phyloP scores from a whole-genome alignment of 176 grass and related monocot genomes.

The Aechmea fasciata region DNA sequence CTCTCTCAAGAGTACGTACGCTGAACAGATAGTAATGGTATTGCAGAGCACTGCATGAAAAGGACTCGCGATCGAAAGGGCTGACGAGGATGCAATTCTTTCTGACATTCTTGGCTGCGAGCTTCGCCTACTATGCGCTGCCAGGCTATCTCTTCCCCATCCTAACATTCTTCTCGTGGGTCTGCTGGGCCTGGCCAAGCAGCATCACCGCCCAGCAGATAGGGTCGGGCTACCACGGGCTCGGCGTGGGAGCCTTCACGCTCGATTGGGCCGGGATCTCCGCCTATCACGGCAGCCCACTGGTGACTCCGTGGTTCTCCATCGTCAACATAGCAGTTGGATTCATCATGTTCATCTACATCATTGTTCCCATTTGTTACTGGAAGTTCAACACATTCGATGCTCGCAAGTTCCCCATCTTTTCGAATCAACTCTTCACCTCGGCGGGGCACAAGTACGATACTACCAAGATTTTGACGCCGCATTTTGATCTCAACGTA shows the following conservation, averaged over 20 bases:
- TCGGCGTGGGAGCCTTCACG: slow-evolving; percentile 81
- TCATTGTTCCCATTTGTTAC: slow-evolving; percentile 88
- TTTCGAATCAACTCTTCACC: slow-evolving; percentile 97
- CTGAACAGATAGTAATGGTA: neutral
- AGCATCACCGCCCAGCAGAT: slow-evolving; percentile 94
- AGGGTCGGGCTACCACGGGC: slow-evolving; percentile 83
- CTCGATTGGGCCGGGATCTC: slow-evolving; percentile 97
- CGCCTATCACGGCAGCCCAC: slow-evolving; percentile 88
- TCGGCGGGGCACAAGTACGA: slow-evolving; percentile 62
- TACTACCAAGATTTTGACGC: slow-evolving; percentile 81
- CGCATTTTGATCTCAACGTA: slow-evolving; percentile 69
- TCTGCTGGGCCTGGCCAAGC: slow-evolving; percentile 79
- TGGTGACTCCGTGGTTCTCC: slow-evolving; percentile 88
- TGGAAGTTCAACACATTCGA: slow-evolving; percentile 95
- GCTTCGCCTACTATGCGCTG: slow-evolving; percentile 78
- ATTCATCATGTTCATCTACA: slow-evolving; percentile 96
- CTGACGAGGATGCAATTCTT: slow-evolving; percentile 85
- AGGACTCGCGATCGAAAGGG: slow-evolving; percentile 38
- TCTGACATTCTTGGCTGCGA: slow-evolving; percentile 61
- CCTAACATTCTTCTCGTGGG: slow-evolving; percentile 94
- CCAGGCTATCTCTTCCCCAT: slow-evolving; percentile 77
- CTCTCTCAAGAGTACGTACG: neutral
- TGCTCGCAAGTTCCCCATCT: slow-evolving; percentile 73
- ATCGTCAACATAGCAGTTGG: slow-evolving; percentile 76
- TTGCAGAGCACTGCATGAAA: slow-evolving; percentile 81